Base-by-base conservation (phyloP, 2,329 filamentous ascomycete species). In the Sporothrix schenckii region DNA sequence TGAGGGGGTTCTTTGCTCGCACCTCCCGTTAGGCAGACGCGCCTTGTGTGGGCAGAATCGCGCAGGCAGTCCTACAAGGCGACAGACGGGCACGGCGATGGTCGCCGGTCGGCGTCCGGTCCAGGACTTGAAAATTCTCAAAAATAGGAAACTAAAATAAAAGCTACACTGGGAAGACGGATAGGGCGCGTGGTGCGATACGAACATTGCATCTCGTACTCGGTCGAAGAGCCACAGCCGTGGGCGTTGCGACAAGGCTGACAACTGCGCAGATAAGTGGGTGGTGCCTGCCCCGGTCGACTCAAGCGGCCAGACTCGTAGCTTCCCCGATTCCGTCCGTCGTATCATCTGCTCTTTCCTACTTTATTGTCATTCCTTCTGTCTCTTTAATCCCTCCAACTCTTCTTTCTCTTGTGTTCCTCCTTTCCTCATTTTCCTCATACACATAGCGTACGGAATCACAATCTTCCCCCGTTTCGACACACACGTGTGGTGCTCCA, bases 201-300 rank as follows among this genome's bases (percentile, higher is more conserved):
- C 41, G 41, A 44, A 7, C 5, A 1, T 9, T 34, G 34, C 14
- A 44, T 4, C 41, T 13, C 34, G 16, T 58, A 3, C 19, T 11
- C 19, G 2, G 30, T 44, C 41, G 30, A n/a, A 39, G 24, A 14
- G 21, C 39, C 21, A 16, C 21, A 9, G 9, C n/a, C 47, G 53
- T n/a, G 2, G 3, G 24, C 30, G 27, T 24, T 34, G 39, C 52
- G 21, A 56, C 68, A 9, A 69, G 68, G 68, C 68, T 63, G 56
- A 7, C 68, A 54, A 69, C 68, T 53, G 56, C 68, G 68, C 67
- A 69, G 56, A 39, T 14, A 30, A 27, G 63, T 39, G 47, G 63
- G 63, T 66, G 11, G 63, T 34, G 63, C 47, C 63, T 66, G 27
- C 63, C 63, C 47, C 27, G 14, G 30, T 44, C n/a, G 44, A 16